These are phyloP conservation scores for Dioscorea cayenensis DNA, from an alignment of 116 monocot species.

Conservation along the genomic window DNA sequence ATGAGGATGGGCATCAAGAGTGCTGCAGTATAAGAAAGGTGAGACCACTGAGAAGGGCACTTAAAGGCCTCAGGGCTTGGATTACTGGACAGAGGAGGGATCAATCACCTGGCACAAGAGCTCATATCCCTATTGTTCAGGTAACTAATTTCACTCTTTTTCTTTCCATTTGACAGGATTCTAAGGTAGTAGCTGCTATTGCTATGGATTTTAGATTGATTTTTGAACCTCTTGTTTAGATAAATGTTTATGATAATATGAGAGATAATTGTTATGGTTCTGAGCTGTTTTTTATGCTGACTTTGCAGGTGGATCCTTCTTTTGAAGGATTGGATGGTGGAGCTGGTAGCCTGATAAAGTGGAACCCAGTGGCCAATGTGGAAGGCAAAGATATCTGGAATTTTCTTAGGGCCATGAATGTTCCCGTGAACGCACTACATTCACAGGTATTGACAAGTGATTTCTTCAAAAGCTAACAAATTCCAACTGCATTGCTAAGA, in stretches of 20 bases:
- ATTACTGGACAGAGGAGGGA: slow-evolving; percentile 97
- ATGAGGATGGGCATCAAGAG: slow-evolving; percentile 97
- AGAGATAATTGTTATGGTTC: neutral
- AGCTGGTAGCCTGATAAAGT: slow-evolving; percentile 80
- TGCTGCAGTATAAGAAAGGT: slow-evolving; percentile 93
- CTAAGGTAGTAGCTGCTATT: too few species aligned
- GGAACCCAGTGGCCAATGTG: slow-evolving; percentile 90
- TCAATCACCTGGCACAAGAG: slow-evolving; percentile 86
- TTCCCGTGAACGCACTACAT: slow-evolving; percentile 82
- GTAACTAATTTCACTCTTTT: slow-evolving; percentile 9
- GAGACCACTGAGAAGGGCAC: slow-evolving; percentile 65
- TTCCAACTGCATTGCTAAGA: neutral
- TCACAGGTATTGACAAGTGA: slow-evolving; percentile 37
- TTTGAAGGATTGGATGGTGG: slow-evolving; percentile 91
- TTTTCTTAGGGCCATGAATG: slow-evolving; percentile 87
- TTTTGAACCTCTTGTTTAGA: neutral
- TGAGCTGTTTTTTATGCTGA: neutral
- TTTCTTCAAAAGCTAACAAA: neutral
- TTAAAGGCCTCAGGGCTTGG: slow-evolving; percentile 87
- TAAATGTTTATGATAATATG: too few species aligned
- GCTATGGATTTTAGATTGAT: too few species aligned
- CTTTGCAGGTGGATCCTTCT: slow-evolving; percentile 66
- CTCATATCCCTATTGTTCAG: slow-evolving; percentile 79
- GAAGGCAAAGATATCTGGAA: slow-evolving; percentile 81
- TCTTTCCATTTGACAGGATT: neutral